Evolutionary conservation across 2,329 filamentous ascomycete genomes (phyloP).

Genomic region (Clarireedia monteithiana): DNA sequence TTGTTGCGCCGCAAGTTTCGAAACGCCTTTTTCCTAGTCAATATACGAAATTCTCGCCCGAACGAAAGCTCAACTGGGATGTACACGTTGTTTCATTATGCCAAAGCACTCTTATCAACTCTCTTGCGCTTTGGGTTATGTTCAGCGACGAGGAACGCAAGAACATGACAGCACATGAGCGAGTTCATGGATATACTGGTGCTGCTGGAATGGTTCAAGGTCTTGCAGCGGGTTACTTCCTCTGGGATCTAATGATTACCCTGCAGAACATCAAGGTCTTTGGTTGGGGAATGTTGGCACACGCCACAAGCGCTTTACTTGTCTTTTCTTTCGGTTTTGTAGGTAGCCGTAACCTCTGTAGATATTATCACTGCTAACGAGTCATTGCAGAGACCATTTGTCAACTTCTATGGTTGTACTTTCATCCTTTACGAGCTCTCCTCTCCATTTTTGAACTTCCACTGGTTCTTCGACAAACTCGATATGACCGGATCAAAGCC

Average conservation of each 20-base stretch:
- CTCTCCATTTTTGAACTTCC: slow-evolving; percentile 77
- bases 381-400: slow-evolving; percentile 59
- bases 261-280: slow-evolving; percentile 62
- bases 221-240: slow-evolving; percentile 72
- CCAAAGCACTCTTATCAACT: slow-evolving; percentile 66
- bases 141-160: slow-evolving; percentile 58
- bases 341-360: slow-evolving; percentile 34
- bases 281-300: slow-evolving; percentile 50
- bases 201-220: slow-evolving; percentile 65
- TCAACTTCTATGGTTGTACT: slow-evolving; percentile 72
- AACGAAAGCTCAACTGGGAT: slow-evolving; percentile 69
- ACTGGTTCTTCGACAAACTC: slow-evolving; percentile 89
- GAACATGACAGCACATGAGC: slow-evolving; percentile 57
- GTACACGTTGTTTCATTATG: slow-evolving; percentile 79
- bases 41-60: slow-evolving; percentile 56
- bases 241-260: slow-evolving; percentile 74
- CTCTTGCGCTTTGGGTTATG: slow-evolving; percentile 67
- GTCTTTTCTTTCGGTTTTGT: slow-evolving; percentile 78
- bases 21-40: slow-evolving; percentile 50
- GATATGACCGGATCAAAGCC: slow-evolving; percentile 65
- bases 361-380: neutral
- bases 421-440: slow-evolving; percentile 88
- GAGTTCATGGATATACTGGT: slow-evolving; percentile 73
- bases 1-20: slow-evolving; percentile 62
- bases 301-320: slow-evolving; percentile 64